Evolutionary conservation across 768 basidiomycete species (phyloP), one percentile per base, ranked within the genome.

Genomic region (Termitomyces sp.): DNA sequence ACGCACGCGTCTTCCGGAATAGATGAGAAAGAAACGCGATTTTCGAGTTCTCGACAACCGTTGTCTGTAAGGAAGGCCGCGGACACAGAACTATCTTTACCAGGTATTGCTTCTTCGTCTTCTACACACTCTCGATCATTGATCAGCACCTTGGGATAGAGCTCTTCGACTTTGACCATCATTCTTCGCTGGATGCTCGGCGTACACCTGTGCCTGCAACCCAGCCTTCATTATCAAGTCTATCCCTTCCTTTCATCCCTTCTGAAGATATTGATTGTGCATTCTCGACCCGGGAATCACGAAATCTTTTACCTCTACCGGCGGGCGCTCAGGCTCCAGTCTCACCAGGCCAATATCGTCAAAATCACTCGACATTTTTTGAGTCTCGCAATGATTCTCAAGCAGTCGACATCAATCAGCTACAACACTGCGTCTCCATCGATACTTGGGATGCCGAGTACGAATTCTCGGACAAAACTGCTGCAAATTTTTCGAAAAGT

Each of bases 341-440:
- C 43, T 56, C 42, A 32, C 55, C 55, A 20, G 55, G 31, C 9
- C 55, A 56, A 20, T 45, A 56, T 56, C 55, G 55, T 43, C 42
- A n/a, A 20, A 32, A 14, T 20, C 9, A 34, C 14, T 17, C 40
- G 12, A 43, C 42, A 2, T 12, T 32, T n/a, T 43, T n/a, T 43
- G n/a, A 43, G n/a, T 11, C 42, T 14, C 55, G 4, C 12, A 31
- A 11, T 11, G 25, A 25, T 25, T 25, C 25, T 25, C 25, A 25
- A 25, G 25, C 25, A 25, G 20, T 45, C 42, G 11, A 45, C 55
- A 34, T 8, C 3, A 45, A 34, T 56, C n/a, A 3, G 17, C 11
- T 32, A 12, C 31, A 45, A 3, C 17, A 20, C 11, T 20, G 42
- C 17, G 11, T 6, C 4, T 11, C 42, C 4, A 43, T 34, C n/a